Evolutionary conservation across 495 filamentous ascomycete species (phyloP).

Genomic region (Penicillium arizonense): DNA sequence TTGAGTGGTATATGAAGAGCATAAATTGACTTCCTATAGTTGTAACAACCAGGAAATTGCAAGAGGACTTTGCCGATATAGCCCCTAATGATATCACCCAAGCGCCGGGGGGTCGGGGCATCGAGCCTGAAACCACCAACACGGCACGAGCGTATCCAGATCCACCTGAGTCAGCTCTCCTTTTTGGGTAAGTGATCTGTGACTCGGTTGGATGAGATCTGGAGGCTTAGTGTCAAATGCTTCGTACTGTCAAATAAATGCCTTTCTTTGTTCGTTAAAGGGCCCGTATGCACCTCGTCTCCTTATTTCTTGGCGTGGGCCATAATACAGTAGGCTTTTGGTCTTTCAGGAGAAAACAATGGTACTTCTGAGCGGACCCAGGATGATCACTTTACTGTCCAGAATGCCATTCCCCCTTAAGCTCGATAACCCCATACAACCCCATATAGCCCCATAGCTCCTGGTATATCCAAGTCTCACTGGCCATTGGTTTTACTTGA

Average conservation of each 20-base stretch:
- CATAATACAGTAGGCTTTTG: neutral
- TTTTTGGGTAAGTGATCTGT: neutral
- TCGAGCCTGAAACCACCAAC: conserved; percentile 27
- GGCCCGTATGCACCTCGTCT: neutral
- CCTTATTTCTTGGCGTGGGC: conserved; percentile 1
- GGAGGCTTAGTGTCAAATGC: too few species aligned
- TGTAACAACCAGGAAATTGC: too few species aligned
- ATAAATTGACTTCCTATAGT: too few species aligned
- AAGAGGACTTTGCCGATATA: neutral
- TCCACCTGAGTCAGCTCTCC: conserved; percentile 17
- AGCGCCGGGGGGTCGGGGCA: conserved; percentile 14
- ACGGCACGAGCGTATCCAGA: conserved; percentile 23
- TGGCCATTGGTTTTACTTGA: neutral
- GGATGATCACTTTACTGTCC: conserved; percentile 1
- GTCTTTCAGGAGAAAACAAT: neutral
- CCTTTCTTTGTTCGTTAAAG: too few species aligned
- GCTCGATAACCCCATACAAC: too few species aligned
- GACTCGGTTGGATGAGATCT: too few species aligned
- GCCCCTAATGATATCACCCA: conserved; percentile 5
- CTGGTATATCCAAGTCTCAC: neutral
- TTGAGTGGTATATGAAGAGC: too few species aligned
- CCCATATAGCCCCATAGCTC: neutral
- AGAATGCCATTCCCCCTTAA: neutral
- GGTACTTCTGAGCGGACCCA: conserved; percentile 1
- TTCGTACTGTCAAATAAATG: too few species aligned